A percentile compares a stretch with the other conserved stretches of the same genome.
Conservation (phyloP, 2,329 filamentous ascomycete species). For the Xylaria sp. region DNA sequence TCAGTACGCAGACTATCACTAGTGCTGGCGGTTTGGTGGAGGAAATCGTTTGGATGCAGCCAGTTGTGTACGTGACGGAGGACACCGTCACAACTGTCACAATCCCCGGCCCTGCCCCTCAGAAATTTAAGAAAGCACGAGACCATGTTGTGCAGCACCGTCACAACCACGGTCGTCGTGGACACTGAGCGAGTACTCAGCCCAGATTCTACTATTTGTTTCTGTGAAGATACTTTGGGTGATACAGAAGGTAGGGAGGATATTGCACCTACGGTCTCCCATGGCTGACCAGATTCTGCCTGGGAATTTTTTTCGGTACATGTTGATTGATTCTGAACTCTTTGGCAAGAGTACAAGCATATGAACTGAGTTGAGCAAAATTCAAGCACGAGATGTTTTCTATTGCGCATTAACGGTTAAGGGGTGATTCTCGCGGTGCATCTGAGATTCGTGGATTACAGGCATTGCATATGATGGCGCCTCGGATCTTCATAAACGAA, state of each 20-base stretch:
- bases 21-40: constrained; percentile 61
- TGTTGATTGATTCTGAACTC: constrained; percentile 44
- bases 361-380: constrained; percentile 41
- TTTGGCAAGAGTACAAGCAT: constrained; percentile 43
- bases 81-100: constrained; percentile 56
- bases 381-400: constrained; percentile 34
- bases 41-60: constrained; percentile 68
- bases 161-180: constrained; percentile 43
- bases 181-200: constrained; percentile 29
- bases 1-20: constrained; percentile 66
- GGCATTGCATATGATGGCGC: constrained; percentile 42
- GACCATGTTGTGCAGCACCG: constrained; percentile 56
- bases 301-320: constrained; percentile 45
- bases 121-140: constrained; percentile 47
- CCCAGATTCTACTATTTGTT: constrained; percentile 39
- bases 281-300: constrained; percentile 43
- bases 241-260: constrained; percentile 35
- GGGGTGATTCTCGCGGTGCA: constrained; percentile 12
- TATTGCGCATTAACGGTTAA: constrained; percentile 27
- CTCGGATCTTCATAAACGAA: constrained; percentile 34
- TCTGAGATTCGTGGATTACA: constrained; percentile 30
- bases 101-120: constrained; percentile 53
- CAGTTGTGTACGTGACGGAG: constrained; percentile 64
- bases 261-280: constrained; percentile 44
- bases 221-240: constrained; percentile 47